Evolutionary conservation across 1,284 basidiomycete species (phyloP).

Genomic region (Abortiporus biennis): DNA sequence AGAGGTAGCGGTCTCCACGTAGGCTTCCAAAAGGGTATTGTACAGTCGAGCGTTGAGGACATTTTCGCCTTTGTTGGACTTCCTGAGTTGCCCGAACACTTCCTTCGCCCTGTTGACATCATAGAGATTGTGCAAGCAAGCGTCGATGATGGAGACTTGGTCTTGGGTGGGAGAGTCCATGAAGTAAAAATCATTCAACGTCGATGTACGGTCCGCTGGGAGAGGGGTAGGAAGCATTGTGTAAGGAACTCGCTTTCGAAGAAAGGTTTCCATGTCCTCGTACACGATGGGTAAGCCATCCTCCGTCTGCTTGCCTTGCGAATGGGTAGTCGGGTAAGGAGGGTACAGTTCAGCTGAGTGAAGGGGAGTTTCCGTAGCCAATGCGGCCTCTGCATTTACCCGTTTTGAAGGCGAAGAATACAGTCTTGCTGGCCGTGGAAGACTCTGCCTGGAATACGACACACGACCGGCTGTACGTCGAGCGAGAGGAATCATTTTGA

Average conservation of each 20-base stretch:
- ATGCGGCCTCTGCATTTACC: slow-evolving; percentile 42
- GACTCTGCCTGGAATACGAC: slow-evolving; percentile 57
- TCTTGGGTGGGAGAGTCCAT: slow-evolving; percentile 61
- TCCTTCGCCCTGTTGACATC: slow-evolving; percentile 66
- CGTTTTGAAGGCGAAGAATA: slow-evolving; percentile 56
- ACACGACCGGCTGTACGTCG: no score
- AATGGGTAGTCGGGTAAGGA: slow-evolving; percentile 27
- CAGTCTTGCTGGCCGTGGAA: slow-evolving; percentile 61
- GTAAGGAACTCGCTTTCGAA: slow-evolving; percentile 39
- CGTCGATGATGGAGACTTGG: slow-evolving; percentile 68
- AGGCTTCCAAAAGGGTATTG: slow-evolving; percentile 57
- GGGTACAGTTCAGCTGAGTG: slow-evolving; percentile 28
- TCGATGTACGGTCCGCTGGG: slow-evolving; percentile 33
- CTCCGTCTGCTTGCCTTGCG: neutral
- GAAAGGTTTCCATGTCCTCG: slow-evolving; percentile 38
- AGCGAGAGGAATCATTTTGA: no score
- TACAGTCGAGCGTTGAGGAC: slow-evolving; percentile 36
- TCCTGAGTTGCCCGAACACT: slow-evolving; percentile 60
- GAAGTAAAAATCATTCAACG: slow-evolving; percentile 52
- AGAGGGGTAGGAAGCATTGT: slow-evolving; percentile 61
- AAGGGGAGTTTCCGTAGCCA: slow-evolving; percentile 35
- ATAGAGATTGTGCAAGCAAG: slow-evolving; percentile 67
- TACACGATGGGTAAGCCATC: slow-evolving; percentile 5
- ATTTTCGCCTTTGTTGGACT: slow-evolving; percentile 21
- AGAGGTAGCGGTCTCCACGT: slow-evolving; percentile 47